Percentiles rank a stretch among this genome's conserved stretches.
Evolutionary conservation across 1,284 basidiomycete genomes (phyloP).

Genomic region (Omphalotus olearius): DNA sequence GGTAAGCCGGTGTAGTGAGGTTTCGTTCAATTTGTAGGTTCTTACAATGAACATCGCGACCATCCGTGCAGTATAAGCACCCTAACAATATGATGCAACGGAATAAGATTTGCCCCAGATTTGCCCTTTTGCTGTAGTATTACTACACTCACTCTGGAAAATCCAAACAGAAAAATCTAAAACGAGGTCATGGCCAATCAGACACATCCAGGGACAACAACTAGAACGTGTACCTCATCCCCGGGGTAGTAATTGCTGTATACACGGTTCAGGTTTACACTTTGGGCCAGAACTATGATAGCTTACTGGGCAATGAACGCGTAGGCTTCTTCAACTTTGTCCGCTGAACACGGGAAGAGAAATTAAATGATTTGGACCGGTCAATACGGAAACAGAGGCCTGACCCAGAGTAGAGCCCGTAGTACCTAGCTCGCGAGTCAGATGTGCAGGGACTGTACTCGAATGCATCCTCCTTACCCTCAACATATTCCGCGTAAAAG

Average conservation of each 20-base stretch:
- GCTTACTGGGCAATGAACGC: constrained; percentile 70
- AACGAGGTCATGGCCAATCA: not conserved
- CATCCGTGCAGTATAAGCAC: constrained; percentile 71
- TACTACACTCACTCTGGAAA: constrained; percentile 48
- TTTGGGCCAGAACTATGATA: not conserved
- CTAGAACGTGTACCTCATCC: constrained; percentile 48
- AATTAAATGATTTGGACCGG: not conserved
- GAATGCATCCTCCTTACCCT: constrained; percentile 30
- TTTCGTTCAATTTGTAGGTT: not conserved
- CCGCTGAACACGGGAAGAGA: constrained; percentile 31
- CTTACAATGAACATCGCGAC: constrained; percentile 61
- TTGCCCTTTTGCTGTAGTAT: not conserved
- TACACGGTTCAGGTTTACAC: not conserved
- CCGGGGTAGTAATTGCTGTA: constrained; percentile 61
- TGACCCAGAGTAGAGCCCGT: no score
- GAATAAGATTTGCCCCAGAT: no score
- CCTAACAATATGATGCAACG: constrained; percentile 32
- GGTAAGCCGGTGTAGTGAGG: not conserved
- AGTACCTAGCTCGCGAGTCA: no score
- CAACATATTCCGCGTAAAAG: constrained; percentile 49
- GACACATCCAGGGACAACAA: not conserved
- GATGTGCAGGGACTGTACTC: no score
- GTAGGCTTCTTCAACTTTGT: constrained; percentile 72
- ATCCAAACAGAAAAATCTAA: constrained; percentile 72
- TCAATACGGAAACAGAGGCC: not conserved